Evolutionary conservation across 192 early-diverging fungal species (phyloP).

Genomic region (Mycoemilia scoparia): DNA sequence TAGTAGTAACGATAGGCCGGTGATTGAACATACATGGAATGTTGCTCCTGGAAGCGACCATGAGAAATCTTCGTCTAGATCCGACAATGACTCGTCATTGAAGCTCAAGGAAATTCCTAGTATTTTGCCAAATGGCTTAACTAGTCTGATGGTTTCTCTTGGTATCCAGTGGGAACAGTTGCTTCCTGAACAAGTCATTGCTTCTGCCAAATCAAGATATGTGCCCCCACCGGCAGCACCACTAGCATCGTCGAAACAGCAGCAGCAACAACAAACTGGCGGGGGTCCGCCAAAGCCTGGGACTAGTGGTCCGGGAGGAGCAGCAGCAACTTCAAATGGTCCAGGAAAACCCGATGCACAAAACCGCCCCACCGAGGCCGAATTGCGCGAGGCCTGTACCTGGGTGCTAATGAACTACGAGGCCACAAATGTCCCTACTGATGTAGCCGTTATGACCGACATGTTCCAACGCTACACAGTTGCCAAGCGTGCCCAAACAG

Average conservation of each 20-base stretch:
- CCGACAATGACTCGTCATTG: no score
- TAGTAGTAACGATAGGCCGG: no score
- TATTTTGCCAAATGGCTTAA: constrained; percentile 22
- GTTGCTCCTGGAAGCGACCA: no score
- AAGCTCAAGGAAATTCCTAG: constrained; percentile 11
- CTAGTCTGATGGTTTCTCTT: constrained; percentile 14
- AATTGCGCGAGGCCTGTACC: constrained; percentile 30
- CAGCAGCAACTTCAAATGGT: constrained; percentile 1
- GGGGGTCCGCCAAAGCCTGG: not conserved
- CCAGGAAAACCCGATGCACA: not conserved
- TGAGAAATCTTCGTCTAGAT: no score
- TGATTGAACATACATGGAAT: no score
- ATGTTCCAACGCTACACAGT: constrained; percentile 17
- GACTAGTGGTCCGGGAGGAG: constrained; percentile 2
- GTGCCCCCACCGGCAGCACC: constrained; percentile 2
- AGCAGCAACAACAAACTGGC: not conserved
- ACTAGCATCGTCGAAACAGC: not conserved
- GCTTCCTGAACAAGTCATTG: no score
- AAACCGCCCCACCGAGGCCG: constrained; percentile 21
- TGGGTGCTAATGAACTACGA: constrained; percentile 32
- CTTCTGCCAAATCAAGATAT: no score
- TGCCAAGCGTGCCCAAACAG: constrained; percentile 23
- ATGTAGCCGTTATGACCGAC: constrained; percentile 10
- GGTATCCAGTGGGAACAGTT: constrained; percentile 25
- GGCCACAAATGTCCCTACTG: constrained; percentile 1